Percentiles rank a stretch among this genome's conserved stretches.
phyloP scores from a whole-genome alignment of 345 rosid genomes.

The Eucalyptus urophylla region DNA sequence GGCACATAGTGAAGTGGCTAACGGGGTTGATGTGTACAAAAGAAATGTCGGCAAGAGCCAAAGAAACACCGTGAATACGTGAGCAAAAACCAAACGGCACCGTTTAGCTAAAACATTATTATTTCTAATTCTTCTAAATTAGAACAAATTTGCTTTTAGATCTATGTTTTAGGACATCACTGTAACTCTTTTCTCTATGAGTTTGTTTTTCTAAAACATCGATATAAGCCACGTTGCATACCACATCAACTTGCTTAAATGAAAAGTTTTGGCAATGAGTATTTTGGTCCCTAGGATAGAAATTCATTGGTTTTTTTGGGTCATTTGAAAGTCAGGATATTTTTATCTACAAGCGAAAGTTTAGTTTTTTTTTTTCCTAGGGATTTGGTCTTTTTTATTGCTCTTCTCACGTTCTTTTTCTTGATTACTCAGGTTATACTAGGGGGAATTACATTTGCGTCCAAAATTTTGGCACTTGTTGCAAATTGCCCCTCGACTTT shows the following conservation, averaged over 20 bases:
- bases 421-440: neutral
- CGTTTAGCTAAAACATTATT: neutral
- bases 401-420: neutral
- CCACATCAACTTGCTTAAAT: neutral
- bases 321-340: neutral
- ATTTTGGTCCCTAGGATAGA: neutral
- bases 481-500: neutral
- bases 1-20: neutral
- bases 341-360: neutral
- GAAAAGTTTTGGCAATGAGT: neutral
- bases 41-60: neutral
- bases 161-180: neutral
- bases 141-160: neutral
- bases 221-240: neutral
- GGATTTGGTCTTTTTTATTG: neutral
- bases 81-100: neutral
- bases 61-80: neutral
- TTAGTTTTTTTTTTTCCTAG: neutral
- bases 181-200: neutral
- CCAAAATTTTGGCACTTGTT: neutral
- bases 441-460: neutral
- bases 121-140: neutral
- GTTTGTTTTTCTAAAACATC: neutral
- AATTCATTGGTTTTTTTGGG: neutral
- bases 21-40: neutral